A percentile compares a stretch with the other conserved stretches of the same genome.
These are phyloP conservation scores for Erucastrum elatum DNA, from an alignment of 345 rosid genomes.

Conservation along the genomic window DNA sequence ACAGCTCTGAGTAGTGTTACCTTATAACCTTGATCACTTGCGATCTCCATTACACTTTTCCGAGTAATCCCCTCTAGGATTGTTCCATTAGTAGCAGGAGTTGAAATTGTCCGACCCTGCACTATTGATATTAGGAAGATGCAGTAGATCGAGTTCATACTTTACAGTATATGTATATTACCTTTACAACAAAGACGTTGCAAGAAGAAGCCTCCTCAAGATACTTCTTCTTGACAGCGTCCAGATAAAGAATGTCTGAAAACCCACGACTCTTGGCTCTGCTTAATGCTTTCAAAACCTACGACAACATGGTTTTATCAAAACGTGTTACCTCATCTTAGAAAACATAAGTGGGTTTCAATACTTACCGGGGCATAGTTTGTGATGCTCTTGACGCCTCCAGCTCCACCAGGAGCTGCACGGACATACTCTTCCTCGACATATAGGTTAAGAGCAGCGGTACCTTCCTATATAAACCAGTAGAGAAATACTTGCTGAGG, in stretches of 20 bases:
- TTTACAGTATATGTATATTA: neutral
- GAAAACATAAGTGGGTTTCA: neutral
- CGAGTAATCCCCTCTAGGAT: slow-evolving; percentile 49
- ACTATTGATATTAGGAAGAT: neutral
- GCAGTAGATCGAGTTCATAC: neutral
- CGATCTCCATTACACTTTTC: slow-evolving; percentile 46
- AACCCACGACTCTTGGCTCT: slow-evolving; percentile 85
- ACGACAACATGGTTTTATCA: slow-evolving; percentile 4
- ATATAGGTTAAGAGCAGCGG: slow-evolving; percentile 39
- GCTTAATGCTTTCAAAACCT: slow-evolving; percentile 89
- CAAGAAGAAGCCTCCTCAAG: slow-evolving; percentile 95
- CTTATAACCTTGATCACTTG: slow-evolving; percentile 46
- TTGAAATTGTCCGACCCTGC: slow-evolving; percentile 42
- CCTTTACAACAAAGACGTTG: slow-evolving; percentile 79
- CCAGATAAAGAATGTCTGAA: slow-evolving; percentile 91
- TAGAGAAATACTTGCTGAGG: neutral
- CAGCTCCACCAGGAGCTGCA: slow-evolving; percentile 70
- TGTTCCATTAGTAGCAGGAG: slow-evolving; percentile 43
- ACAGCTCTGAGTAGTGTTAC: slow-evolving; percentile 18
- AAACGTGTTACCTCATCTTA: neutral
- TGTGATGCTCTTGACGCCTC: slow-evolving; percentile 69
- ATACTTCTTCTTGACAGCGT: slow-evolving; percentile 77
- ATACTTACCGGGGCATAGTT: slow-evolving; percentile 41
- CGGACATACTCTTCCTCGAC: slow-evolving; percentile 58
- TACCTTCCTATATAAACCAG: slow-evolving; percentile 37